Percentiles rank a stretch among this genome's conserved stretches.
Conservation (phyloP, 2,329 filamentous ascomycete species). For the Ophiostoma australiae region DNA sequence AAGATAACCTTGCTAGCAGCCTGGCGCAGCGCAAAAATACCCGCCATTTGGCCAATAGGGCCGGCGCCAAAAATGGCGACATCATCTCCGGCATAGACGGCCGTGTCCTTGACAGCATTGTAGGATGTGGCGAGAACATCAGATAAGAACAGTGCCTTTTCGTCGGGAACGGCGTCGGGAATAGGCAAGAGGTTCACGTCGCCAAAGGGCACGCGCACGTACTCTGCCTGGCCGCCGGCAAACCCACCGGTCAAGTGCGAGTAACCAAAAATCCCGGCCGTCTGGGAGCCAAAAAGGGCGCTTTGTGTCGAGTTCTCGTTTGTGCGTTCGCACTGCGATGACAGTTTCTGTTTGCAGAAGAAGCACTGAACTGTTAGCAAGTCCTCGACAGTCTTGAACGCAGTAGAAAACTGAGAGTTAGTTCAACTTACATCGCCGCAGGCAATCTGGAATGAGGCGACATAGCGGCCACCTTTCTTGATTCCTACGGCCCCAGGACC, state of each 20-base stretch:
- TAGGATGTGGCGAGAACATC: constrained; percentile 77
- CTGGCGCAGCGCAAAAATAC: constrained; percentile 67
- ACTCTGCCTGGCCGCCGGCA: constrained; percentile 82
- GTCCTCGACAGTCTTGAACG: background rate
- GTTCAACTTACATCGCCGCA: constrained; percentile 42
- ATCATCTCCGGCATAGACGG: constrained; percentile 68
- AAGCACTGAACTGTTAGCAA: constrained; percentile 48
- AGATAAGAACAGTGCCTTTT: constrained; percentile 73
- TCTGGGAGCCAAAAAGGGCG: constrained; percentile 73
- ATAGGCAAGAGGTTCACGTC: constrained; percentile 78
- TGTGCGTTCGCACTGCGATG: constrained; percentile 74
- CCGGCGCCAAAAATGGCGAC: constrained; percentile 84
- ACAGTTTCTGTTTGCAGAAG: constrained; percentile 73
- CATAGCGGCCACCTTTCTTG: constrained; percentile 62
- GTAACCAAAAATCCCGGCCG: constrained; percentile 69
- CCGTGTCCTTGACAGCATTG: constrained; percentile 78
- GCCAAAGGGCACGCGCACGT: constrained; percentile 72
- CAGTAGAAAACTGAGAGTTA: background rate
- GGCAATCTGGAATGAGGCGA: constrained; percentile 83
- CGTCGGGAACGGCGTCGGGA: constrained; percentile 74
- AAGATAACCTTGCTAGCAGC: constrained; percentile 72
- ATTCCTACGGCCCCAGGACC: constrained; percentile 52
- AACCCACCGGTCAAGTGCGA: constrained; percentile 81
- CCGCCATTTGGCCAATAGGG: constrained; percentile 80
- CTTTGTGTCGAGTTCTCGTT: constrained; percentile 68